These are phyloP conservation scores for Hyaloscypha hepaticicola DNA, from an alignment of 495 filamentous ascomycete genomes.

Conservation along the genomic window DNA sequence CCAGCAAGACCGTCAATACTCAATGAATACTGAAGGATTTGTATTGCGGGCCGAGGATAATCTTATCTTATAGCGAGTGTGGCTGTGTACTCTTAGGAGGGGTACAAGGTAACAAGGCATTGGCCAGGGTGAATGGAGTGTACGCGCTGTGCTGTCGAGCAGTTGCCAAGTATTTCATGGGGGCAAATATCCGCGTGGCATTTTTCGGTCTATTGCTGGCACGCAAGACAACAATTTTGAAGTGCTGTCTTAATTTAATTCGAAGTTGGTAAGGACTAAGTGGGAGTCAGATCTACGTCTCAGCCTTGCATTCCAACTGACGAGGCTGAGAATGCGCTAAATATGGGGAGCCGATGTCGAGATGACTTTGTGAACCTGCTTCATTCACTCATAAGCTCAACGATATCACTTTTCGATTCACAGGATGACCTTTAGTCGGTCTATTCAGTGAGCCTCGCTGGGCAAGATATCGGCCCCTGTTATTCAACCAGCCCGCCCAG, in stretches of 20 bases:
- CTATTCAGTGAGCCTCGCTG: background rate
- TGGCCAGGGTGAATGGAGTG: background rate
- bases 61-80: background rate
- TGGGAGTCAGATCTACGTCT: background rate
- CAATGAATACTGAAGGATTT: background rate
- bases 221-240: background rate
- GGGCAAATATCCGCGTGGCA: background rate
- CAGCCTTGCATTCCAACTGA: background rate
- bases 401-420: background rate
- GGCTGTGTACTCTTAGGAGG: background rate
- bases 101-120: background rate
- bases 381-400: background rate
- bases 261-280: background rate
- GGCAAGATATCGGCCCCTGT: background rate
- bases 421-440: background rate
- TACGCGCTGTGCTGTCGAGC: background rate
- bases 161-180: background rate
- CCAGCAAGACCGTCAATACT: background rate
- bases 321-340: background rate
- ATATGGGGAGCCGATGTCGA: background rate
- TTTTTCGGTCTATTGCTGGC: background rate
- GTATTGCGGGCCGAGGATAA: background rate
- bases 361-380: background rate
- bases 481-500: background rate
- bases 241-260: background rate